Conservation (phyloP, 768 basidiomycete genomes). For the Lanmaoa rubissima region DNA sequence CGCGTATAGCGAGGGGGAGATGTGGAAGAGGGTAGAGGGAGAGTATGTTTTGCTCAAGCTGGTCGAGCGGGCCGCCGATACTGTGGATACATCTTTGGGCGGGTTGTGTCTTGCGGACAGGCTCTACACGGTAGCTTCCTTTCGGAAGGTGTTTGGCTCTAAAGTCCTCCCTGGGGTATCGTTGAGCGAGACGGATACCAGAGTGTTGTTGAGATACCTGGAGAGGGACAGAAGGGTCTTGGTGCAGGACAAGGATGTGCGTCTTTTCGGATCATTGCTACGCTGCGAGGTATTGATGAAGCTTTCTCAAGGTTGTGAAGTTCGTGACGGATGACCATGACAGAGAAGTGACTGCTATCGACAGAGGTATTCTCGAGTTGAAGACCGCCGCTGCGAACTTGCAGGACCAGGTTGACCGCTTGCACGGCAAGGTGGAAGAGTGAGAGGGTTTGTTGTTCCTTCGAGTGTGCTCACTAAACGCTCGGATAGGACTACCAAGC, state of each 20-base stretch:
- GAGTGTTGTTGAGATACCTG: constrained; percentile 72
- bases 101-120: constrained; percentile 51
- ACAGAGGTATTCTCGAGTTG: constrained; percentile 79
- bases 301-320: constrained; percentile 66
- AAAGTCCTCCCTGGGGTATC: constrained; percentile 40
- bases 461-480: background rate
- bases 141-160: constrained; percentile 55
- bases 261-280: constrained; percentile 18
- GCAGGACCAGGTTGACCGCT: constrained; percentile 61
- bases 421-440: constrained; percentile 75
- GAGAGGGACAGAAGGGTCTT: constrained; percentile 70
- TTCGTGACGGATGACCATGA: constrained; percentile 47
- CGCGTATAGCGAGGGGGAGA: constrained; percentile 40
- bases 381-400: constrained; percentile 67
- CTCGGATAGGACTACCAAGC: constrained; percentile 55
- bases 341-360: constrained; percentile 67
- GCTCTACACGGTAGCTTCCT: constrained; percentile 60
- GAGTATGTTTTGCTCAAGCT: constrained; percentile 69
- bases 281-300: background rate
- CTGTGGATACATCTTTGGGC: constrained; percentile 43
- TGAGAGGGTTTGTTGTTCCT: constrained; percentile 33
- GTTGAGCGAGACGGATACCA: constrained; percentile 62
- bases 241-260: constrained; percentile 65
- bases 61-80: constrained; percentile 65
- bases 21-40: constrained; percentile 62